Conservation (phyloP, 2,329 filamentous ascomycete genomes). For the Calonectria crousiana region DNA sequence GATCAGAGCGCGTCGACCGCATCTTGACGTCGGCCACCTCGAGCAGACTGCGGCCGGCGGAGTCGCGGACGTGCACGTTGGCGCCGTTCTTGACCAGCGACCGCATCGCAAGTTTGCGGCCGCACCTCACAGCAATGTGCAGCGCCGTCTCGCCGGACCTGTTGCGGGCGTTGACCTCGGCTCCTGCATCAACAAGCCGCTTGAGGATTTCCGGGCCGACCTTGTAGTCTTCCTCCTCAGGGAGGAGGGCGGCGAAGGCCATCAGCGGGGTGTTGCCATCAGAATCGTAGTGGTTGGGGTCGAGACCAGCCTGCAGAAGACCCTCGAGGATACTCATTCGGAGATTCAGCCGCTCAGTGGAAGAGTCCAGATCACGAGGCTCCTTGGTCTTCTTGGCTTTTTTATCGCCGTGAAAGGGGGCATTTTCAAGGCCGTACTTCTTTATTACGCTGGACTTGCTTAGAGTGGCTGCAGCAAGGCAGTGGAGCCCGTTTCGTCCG, state of each 20-base stretch:
- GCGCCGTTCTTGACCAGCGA: conserved; percentile 61
- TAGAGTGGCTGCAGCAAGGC: conserved; percentile 67
- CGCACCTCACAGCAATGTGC: conserved; percentile 65
- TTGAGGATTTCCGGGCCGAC: conserved; percentile 59
- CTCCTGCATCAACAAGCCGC: conserved; percentile 56
- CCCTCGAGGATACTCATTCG: conserved; percentile 42
- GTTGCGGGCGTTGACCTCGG: conserved; percentile 64
- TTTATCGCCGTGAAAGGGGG: conserved; percentile 22
- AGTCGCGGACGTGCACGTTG: conserved; percentile 61
- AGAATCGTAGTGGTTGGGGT: conserved; percentile 66
- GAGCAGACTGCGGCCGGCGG: conserved; percentile 57
- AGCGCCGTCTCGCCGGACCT: conserved; percentile 67
- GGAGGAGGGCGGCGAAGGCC: conserved; percentile 64
- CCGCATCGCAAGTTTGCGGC: conserved; percentile 64
- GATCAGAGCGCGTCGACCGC: conserved; percentile 43
- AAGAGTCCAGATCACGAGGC: conserved; percentile 48
- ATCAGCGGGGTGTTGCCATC: conserved; percentile 67
- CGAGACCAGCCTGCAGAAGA: conserved; percentile 55
- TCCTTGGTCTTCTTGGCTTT: conserved; percentile 23
- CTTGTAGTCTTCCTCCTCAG: conserved; percentile 64
- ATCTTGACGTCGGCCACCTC: conserved; percentile 59
- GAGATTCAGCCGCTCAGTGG: conserved; percentile 44
- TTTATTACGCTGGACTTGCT: conserved; percentile 53
- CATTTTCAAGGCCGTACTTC: conserved; percentile 42
- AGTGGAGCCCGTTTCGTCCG: conserved; percentile 69